Base-by-base conservation (phyloP, 148 eudicot species). In the Chenopodium formosanum region DNA sequence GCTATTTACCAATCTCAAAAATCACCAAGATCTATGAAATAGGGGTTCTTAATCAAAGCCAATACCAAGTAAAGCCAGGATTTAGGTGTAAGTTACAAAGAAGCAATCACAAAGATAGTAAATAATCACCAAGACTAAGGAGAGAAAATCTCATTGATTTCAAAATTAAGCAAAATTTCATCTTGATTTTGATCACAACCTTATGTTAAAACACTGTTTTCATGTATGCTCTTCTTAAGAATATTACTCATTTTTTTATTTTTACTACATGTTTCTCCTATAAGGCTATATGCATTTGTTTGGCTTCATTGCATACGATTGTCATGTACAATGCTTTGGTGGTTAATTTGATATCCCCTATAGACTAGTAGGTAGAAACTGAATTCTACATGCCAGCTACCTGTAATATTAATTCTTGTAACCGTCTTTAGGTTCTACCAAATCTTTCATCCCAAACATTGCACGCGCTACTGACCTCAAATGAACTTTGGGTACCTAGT, bases 391-490 rank as follows among this genome's bases (percentile, higher is more conserved):
- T 72, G 37, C 53, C 65, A 19, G 23, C 46, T n/a, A 9, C 47
- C 40, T 68, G 83, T 60, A 83, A 73, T 63, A 19, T 80, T 67
- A 60, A 58, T 63, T 72, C 80, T 80, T n/a, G 20, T 19, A 74
- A 16, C 47, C 17, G 11, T 78, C 64, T 70, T 27, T 79, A 97
- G 99, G 93, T 94, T 77, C 97, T 97, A 78, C 99, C 99, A 58
- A 94, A 91, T 83, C 99, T 97, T 83, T 97, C 99, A 73, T 86
- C 97, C 80, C 98, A 94, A 88, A 97, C 99, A 78, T 78, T 94
- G 81, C 93, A 88, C 85, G 97, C 96, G 37, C 85, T 97, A 82
- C 88, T 97, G 75, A 92, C 98, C 69, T 97, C 99, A 58, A 92
- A 97, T 90, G 92, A 91, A 80, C 84, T 97, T 81, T 97, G 99